Evolutionary conservation across 2,329 filamentous ascomycete genomes (phyloP).

Genomic region (Beauveria varroae): DNA sequence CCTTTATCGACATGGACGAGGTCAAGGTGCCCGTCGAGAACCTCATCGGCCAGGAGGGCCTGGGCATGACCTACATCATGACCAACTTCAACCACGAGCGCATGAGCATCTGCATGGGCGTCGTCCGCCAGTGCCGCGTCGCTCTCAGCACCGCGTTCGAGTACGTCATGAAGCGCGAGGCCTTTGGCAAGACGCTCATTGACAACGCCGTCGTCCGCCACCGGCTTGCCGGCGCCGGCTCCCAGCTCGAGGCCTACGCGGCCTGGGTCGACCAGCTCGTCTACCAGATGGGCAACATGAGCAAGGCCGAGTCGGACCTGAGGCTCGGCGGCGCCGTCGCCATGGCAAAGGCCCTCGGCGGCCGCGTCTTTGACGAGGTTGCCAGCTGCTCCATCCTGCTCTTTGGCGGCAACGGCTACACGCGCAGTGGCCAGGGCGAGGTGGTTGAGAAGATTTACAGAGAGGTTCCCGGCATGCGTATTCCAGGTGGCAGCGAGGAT

Average conservation of each 20-base stretch:
- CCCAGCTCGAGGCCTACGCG: conserved; percentile 59
- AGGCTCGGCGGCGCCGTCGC: conserved; percentile 66
- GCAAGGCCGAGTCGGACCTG: conserved; percentile 49
- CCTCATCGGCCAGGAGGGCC: conserved; percentile 43
- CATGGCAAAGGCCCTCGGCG: conserved; percentile 64
- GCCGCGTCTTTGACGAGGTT: conserved; percentile 64
- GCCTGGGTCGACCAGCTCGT: conserved; percentile 66
- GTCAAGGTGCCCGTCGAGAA: conserved; percentile 45
- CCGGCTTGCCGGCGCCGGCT: conserved; percentile 59
- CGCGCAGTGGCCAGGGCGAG: conserved; percentile 61
- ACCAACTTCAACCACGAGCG: conserved; percentile 49
- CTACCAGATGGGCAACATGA: conserved; percentile 57
- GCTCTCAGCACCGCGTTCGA: conserved; percentile 26
- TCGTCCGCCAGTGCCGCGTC: conserved; percentile 17
- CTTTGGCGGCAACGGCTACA: conserved; percentile 69
- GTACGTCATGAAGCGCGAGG: conserved; percentile 29
- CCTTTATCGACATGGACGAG: conserved; percentile 45
- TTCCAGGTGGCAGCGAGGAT: conserved; percentile 20
- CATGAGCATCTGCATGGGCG: conserved; percentile 12
- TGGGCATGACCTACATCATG: conserved; percentile 37
- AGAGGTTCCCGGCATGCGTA: conserved; percentile 20
- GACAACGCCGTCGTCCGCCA: conserved; percentile 68
- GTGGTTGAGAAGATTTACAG: conserved; percentile 47
- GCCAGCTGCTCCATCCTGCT: conserved; percentile 61
- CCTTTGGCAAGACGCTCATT: conserved; percentile 45